These are phyloP conservation scores for Debaryomyces sp. DNA, from an alignment of 1,139 yeast species.

Conservation along the genomic window DNA sequence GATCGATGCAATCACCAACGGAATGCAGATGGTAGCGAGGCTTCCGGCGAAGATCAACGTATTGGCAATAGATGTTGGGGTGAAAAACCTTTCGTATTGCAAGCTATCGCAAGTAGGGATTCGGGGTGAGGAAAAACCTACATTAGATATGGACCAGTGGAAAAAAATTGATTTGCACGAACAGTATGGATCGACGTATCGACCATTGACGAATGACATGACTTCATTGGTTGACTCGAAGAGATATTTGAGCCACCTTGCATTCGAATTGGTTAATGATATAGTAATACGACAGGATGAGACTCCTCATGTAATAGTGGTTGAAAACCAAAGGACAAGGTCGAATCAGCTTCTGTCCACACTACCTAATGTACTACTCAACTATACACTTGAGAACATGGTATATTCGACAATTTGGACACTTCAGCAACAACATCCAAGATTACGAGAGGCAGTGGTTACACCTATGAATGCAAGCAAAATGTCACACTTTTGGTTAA, in stretches of 20 bases:
- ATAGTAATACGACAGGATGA: slow-evolving; percentile 11
- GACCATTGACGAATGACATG: slow-evolving; percentile 13
- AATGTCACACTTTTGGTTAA: slow-evolving; percentile 43
- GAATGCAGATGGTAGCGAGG: slow-evolving; percentile 20
- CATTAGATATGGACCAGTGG: slow-evolving; percentile 25
- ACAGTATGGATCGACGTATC: slow-evolving; percentile 19
- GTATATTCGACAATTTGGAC: slow-evolving; percentile 27
- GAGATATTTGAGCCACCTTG: slow-evolving; percentile 29
- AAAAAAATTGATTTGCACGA: slow-evolving; percentile 30
- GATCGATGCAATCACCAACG: slow-evolving; percentile 25
- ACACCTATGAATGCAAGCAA: slow-evolving; percentile 39
- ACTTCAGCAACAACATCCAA: slow-evolving; percentile 10
- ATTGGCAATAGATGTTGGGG: slow-evolving; percentile 41
- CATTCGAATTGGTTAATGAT: slow-evolving; percentile 22
- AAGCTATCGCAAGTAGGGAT: slow-evolving; percentile 14
- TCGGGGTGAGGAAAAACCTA: slow-evolving; percentile 9
- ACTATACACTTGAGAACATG: slow-evolving; percentile 40
- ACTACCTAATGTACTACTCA: slow-evolving; percentile 41
- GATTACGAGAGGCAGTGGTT: slow-evolving; percentile 10
- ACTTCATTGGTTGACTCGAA: slow-evolving; percentile 26
- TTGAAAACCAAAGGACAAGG: slow-evolving; percentile 45
- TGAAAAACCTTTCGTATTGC: slow-evolving; percentile 47
- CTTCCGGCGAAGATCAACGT: slow-evolving; percentile 22
- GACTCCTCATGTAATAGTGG: slow-evolving; percentile 26
- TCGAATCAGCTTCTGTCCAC: slow-evolving; percentile 35